Evolutionary conservation across 2,329 filamentous ascomycete species (phyloP).

Genomic region (Colletotrichum karsti): DNA sequence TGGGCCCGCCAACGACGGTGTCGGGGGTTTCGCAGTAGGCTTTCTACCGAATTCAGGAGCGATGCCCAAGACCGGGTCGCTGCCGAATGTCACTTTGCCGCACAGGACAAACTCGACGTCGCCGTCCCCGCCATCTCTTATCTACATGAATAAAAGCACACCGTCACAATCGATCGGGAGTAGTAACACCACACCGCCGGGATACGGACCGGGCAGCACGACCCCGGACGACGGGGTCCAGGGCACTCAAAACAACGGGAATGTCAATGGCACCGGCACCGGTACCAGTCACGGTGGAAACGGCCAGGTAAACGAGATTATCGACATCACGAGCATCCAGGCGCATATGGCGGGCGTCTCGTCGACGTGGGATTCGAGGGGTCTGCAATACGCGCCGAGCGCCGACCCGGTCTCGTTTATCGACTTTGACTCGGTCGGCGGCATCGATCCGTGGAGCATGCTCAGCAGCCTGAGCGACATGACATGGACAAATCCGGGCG

Average conservation of each 20-base stretch:
- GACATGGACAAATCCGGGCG: constrained; percentile 4
- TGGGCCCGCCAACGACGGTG: not conserved
- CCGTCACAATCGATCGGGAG: constrained; percentile 14
- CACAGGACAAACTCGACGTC: constrained; percentile 10
- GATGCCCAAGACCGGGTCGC: not conserved
- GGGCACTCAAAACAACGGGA: not conserved
- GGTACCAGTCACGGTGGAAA: not conserved
- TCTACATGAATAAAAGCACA: constrained; percentile 7
- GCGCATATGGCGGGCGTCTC: not conserved
- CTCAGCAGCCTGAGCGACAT: constrained; percentile 17
- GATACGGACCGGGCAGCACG: not conserved
- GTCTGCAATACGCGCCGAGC: constrained; percentile 23
- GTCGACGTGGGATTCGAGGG: constrained; percentile 22
- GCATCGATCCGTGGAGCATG: constrained; percentile 23
- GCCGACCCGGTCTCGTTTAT: constrained; percentile 14
- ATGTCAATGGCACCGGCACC: not conserved
- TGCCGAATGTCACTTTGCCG: not conserved
- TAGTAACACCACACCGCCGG: not conserved
- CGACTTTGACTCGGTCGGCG: constrained; percentile 10
- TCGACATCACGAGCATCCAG: constrained; percentile 25
- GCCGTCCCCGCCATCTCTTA: constrained; percentile 1
- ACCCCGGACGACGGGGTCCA: not conserved
- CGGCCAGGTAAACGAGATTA: not conserved
- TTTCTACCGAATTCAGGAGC: constrained; percentile 7
- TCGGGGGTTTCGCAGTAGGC: constrained; percentile 3